phyloP scores from a whole-genome alignment of 1,139 yeast species.

The Suhomyces wounanorum region DNA sequence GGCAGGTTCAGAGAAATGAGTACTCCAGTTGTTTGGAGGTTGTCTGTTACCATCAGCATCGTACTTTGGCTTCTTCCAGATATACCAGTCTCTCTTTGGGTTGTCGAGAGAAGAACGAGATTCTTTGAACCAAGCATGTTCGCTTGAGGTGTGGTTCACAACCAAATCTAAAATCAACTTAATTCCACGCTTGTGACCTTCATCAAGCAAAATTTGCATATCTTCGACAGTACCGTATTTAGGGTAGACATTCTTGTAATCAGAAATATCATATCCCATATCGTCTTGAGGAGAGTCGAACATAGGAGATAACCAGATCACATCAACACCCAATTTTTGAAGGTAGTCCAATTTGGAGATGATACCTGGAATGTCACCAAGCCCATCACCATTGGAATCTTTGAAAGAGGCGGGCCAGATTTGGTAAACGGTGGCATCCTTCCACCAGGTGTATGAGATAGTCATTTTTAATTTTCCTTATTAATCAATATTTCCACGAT shows the following conservation, averaged over 20 bases:
- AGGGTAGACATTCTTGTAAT: conserved; percentile 53
- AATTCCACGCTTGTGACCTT: conserved; percentile 51
- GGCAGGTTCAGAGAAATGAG: conserved; percentile 55
- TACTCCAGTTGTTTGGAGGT: conserved; percentile 60
- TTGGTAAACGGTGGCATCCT: conserved; percentile 56
- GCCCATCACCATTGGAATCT: conserved; percentile 59
- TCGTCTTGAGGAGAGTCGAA: conserved; percentile 62
- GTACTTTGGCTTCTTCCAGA: conserved; percentile 53
- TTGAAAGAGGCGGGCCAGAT: conserved; percentile 61
- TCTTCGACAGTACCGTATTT: conserved; percentile 56
- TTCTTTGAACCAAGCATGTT: conserved; percentile 61
- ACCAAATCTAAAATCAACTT: conserved; percentile 57
- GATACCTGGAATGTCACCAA: conserved; percentile 59
- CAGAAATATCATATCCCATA: conserved; percentile 64
- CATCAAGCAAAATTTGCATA: conserved; percentile 50
- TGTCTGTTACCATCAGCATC: conserved; percentile 49
- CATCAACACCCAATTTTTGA: conserved; percentile 51
- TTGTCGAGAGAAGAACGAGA: conserved; percentile 51
- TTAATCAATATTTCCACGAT: no score
- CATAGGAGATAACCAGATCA: conserved; percentile 61
- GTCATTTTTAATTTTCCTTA: no score
- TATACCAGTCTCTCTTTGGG: conserved; percentile 64
- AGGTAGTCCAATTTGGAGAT: conserved; percentile 53
- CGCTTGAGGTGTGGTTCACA: conserved; percentile 57
- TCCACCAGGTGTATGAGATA: conserved; percentile 49